Conservation (phyloP, 2,329 filamentous ascomycete species). For the Ceratocystis destructans region DNA sequence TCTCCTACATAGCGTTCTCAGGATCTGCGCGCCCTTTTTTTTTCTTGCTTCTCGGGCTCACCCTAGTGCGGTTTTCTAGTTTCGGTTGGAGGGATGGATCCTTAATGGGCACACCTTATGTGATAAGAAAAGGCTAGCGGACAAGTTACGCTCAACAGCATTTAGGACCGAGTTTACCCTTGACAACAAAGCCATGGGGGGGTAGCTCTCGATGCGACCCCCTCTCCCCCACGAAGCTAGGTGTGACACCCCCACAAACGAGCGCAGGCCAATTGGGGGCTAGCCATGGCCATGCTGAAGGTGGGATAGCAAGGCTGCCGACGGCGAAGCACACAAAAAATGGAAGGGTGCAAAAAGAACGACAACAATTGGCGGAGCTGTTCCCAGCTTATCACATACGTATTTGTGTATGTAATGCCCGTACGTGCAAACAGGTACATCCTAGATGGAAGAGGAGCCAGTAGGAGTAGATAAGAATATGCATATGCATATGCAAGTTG, state of each 20-base stretch:
- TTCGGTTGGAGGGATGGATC: neutral
- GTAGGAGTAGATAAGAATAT: conserved; percentile 1
- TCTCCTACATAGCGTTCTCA: neutral
- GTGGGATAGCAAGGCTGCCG: neutral
- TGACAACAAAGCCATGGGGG: neutral
- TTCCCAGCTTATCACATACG: neutral
- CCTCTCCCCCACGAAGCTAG: neutral
- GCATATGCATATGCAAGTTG: neutral
- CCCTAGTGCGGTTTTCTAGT: neutral
- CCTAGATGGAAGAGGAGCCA: neutral
- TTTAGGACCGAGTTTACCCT: neutral
- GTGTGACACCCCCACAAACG: neutral
- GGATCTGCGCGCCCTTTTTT: neutral
- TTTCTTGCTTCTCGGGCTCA: neutral
- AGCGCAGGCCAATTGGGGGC: neutral
- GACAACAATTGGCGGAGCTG: neutral
- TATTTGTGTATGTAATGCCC: too few relatives aligned
- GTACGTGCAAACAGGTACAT: neutral
- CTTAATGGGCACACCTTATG: neutral
- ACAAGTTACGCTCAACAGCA: neutral
- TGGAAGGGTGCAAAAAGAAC: neutral
- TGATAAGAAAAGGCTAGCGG: neutral
- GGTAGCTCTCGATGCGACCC: neutral
- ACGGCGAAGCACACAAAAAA: neutral
- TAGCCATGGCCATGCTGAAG: neutral